Percentiles rank a stretch among this genome's conserved stretches.
Conservation (phyloP, 352 stramenopile species). For the Globisporangium lucens region DNA sequence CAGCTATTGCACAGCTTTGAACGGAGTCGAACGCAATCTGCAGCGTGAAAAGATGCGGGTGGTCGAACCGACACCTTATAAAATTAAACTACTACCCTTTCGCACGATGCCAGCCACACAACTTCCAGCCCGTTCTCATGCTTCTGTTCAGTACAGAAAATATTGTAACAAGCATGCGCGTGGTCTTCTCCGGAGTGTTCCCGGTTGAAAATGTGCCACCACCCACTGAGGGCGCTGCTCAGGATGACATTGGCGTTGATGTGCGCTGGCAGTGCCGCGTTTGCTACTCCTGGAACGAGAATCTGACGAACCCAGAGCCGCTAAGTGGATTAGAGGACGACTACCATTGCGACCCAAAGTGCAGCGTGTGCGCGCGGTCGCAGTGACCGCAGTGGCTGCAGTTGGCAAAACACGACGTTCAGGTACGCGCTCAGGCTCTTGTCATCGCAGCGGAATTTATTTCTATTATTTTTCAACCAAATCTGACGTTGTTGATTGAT, state of each 20-base stretch:
- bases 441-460: background rate
- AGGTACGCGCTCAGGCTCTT: conserved; percentile 18
- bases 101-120: no score
- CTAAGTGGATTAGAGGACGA: no score
- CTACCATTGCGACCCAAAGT: background rate
- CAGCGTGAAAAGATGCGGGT: no score
- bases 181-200: conserved; percentile 11
- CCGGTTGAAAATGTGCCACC: background rate
- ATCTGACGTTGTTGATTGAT: background rate
- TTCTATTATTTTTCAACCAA: background rate
- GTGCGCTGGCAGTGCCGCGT: conserved; percentile 19
- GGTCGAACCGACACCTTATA: no score
- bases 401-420: conserved; percentile 18
- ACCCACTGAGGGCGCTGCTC: background rate
- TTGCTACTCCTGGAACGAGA: conserved; percentile 21
- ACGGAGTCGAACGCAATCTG: no score
- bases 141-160: no score
- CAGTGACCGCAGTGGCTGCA: conserved; percentile 28
- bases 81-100: no score
- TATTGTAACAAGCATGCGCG: conserved; percentile 5
- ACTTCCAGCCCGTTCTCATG: no score
- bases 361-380: conserved; percentile 20
- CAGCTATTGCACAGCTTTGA: no score
- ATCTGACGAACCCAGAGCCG: background rate
- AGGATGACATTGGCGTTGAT: background rate